Base-by-base conservation (phyloP, 495 filamentous ascomycete species). In the Aspergillus asperescens region DNA sequence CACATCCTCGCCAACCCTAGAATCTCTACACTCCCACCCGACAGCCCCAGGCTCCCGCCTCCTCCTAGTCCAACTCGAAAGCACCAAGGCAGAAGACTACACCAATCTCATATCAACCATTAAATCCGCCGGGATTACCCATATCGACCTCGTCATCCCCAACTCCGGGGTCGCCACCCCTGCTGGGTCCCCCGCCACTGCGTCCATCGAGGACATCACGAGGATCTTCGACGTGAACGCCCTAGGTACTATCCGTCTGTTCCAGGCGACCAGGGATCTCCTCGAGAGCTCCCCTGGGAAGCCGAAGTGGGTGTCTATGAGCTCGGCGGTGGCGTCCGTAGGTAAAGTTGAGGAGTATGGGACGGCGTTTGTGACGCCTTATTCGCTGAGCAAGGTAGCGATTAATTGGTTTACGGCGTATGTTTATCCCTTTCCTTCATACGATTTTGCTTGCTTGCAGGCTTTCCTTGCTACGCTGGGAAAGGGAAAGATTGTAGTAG, bases 301-400 rank as follows among this genome's bases (percentile, higher is more conserved):
- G 2, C 20, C 31, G 28, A 53, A 53, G 16, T 53, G 50, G 50
- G 50, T 53, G 5, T 38, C 41, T 23, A 25, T 50, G 24, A 29
- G 20, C 13, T 29, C 23, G 24, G 35, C 9, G 2, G 34, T 37
- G 0, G 48, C 23, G 5, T 41, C 35, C 4, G 22, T 50, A 15
- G 48, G 7, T 7, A 9, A 22, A 1, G 16, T 40, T 19, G 24
- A 40, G 37, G 15, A 5, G 15, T 41, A 28, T 13, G 44, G 35
- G n/a, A 45, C 32, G n/a, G 0, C 29, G 1, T 12, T 2, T 13
- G 15, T 41, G 2, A 5, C 37, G 4, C 22, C 13, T 15, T 50
- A 50, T 41, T 35, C 16, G 34, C 27, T 50, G 7, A 41, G 35
- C 9, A 50, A 50, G 35, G 37, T 24, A 15, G 34, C 24, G 23